A percentile compares a stretch with the other conserved stretches of the same genome.
These are phyloP conservation scores for Paecilomyces sp. DNA, from an alignment of 2,329 filamentous ascomycete genomes.

Conservation along the genomic window DNA sequence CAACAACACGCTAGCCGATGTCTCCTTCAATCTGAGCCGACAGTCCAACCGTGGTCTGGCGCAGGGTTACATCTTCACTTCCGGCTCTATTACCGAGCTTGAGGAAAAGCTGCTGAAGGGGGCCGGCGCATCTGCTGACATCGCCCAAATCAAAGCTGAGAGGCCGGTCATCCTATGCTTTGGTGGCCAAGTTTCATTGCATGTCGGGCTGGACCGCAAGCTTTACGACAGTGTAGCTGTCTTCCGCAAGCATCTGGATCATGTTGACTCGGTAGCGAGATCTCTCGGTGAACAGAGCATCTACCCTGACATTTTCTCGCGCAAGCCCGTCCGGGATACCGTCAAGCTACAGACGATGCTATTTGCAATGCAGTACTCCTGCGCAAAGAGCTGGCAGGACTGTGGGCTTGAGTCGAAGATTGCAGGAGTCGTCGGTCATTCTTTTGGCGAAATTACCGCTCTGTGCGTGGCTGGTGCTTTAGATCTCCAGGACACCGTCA, in stretches of 20 bases:
- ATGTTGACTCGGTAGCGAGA: constrained; percentile 20
- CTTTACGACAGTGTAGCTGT: constrained; percentile 21
- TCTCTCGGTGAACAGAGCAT: constrained; percentile 24
- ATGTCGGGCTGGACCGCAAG: constrained; percentile 17
- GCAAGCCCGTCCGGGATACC: constrained; percentile 8
- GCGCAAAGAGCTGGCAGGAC: constrained; percentile 32
- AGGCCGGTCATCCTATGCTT: constrained; percentile 30
- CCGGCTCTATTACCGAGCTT: constrained; percentile 12
- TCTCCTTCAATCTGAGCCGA: constrained; percentile 25
- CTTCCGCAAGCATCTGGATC: constrained; percentile 26
- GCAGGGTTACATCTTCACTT: constrained; percentile 15
- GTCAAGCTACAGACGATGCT: constrained; percentile 28
- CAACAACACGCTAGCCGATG: constrained; percentile 12
- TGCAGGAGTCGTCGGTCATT: constrained; percentile 7
- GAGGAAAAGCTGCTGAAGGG: constrained; percentile 11
- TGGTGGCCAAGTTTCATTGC: constrained; percentile 30
- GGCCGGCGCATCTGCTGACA: not conserved
- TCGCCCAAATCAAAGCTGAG: not conserved
- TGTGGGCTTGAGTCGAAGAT: constrained; percentile 12
- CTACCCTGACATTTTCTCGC: constrained; percentile 24
- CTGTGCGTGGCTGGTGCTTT: constrained; percentile 6
- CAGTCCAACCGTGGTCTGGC: constrained; percentile 9
- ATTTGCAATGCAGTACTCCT: constrained; percentile 33
- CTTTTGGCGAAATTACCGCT: constrained; percentile 10
- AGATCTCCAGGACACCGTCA: constrained; percentile 16